Conservation (phyloP, 345 rosid species). For the Acer campestre region DNA sequence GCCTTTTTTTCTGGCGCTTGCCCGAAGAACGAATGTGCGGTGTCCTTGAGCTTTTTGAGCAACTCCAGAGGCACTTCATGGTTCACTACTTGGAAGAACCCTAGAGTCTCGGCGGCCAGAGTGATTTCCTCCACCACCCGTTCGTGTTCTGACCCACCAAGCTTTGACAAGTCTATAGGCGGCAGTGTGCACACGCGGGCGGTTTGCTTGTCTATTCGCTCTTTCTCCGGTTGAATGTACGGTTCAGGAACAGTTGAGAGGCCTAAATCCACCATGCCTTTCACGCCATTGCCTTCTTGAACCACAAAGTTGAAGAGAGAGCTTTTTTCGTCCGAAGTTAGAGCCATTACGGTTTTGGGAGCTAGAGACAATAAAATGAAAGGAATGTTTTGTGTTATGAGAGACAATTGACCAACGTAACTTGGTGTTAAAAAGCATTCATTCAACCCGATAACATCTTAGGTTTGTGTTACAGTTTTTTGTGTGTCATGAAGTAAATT, state of each 20-base stretch:
- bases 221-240: slow-evolving; percentile 33
- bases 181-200: slow-evolving; percentile 14
- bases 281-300: slow-evolving; percentile 53
- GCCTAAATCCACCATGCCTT: slow-evolving; percentile 57
- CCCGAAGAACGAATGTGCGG: slow-evolving; percentile 51
- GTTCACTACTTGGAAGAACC: slow-evolving; percentile 63
- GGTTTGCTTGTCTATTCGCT: slow-evolving; percentile 40
- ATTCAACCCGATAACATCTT: too few relatives aligned
- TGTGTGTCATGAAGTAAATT: too few relatives aligned
- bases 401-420: neutral
- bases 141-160: slow-evolving; percentile 43
- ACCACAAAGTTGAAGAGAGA: slow-evolving; percentile 52
- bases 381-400: neutral
- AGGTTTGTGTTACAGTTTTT: too few relatives aligned
- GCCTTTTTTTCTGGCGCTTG: slow-evolving; percentile 46
- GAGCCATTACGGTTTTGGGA: slow-evolving; percentile 20
- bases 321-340: slow-evolving; percentile 28
- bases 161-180: slow-evolving; percentile 47
- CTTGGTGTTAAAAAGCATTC: too few relatives aligned
- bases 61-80: slow-evolving; percentile 53
- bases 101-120: slow-evolving; percentile 50
- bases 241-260: slow-evolving; percentile 39
- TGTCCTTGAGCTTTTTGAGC: slow-evolving; percentile 40
- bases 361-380: neutral
- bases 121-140: slow-evolving; percentile 37